Conservation (phyloP, 257 asterid species). For the Petrea volubilis region DNA sequence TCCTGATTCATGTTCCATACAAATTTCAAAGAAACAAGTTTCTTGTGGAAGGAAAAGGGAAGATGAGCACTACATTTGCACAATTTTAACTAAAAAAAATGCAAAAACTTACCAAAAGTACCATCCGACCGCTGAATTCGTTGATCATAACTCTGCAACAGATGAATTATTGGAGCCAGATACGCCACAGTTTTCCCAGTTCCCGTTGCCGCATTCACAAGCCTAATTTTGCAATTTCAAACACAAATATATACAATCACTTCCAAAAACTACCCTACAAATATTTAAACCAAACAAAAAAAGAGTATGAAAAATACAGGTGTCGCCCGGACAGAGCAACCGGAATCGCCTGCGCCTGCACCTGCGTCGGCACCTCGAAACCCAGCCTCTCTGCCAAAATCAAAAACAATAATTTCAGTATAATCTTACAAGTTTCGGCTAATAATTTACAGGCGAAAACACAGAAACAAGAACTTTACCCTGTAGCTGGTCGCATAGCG, state of each 20-base stretch:
- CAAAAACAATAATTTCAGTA: not conserved
- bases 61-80: not conserved
- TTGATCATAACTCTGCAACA: slow-evolving; percentile 60
- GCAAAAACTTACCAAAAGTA: slow-evolving; percentile 74
- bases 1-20: not conserved
- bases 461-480: slow-evolving; percentile 35
- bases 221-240: slow-evolving; percentile 48
- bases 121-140: slow-evolving; percentile 82
- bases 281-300: not conserved
- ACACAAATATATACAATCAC: slow-evolving; percentile 14
- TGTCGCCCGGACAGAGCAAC: slow-evolving; percentile 81
- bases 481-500: slow-evolving; percentile 82
- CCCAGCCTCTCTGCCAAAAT: slow-evolving; percentile 70
- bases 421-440: not conserved
- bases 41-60: not conserved
- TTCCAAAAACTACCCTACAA: not conserved
- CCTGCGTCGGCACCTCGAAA: slow-evolving; percentile 80
- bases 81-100: slow-evolving; percentile 8
- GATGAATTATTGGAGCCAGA: slow-evolving; percentile 84
- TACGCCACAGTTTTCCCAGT: slow-evolving; percentile 95
- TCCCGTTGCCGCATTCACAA: slow-evolving; percentile 96
- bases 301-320: slow-evolving; percentile 50
- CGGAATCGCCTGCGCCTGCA: slow-evolving; percentile 92
- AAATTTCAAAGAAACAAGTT: not conserved
- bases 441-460: not conserved